phyloP scores from a whole-genome alignment of 176 grass and related monocot species.

The Typha latifolia region DNA sequence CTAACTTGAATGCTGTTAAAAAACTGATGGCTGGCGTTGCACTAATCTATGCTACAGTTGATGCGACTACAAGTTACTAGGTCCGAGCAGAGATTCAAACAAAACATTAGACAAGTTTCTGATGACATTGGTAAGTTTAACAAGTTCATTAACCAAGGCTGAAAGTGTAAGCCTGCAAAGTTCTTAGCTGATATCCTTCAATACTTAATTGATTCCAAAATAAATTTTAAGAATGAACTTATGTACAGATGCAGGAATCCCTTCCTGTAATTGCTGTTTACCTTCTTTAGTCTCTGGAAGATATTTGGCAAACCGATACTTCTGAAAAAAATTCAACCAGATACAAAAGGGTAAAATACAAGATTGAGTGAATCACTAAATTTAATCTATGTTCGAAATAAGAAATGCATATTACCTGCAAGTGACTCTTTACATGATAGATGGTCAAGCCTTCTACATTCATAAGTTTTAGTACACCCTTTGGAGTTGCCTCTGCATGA shows the following conservation, averaged over 20 bases:
- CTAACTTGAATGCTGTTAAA: not conserved
- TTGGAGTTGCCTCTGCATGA: slow-evolving; percentile 72
- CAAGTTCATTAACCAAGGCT: not conserved
- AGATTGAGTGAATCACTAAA: not conserved
- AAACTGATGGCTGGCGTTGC: not conserved
- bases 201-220: not conserved
- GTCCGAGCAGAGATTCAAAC: not conserved
- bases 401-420: slow-evolving; percentile 46
- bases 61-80: not conserved
- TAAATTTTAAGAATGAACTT: not conserved
- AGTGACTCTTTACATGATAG: slow-evolving; percentile 93
- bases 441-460: slow-evolving; percentile 78
- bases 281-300: slow-evolving; percentile 76
- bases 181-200: not conserved
- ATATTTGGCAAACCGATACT: slow-evolving; percentile 58
- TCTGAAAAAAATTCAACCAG: slow-evolving; percentile 36
- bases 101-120: not conserved
- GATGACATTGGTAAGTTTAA: not conserved
- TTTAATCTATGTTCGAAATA: not conserved
- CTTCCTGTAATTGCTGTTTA: slow-evolving; percentile 9
- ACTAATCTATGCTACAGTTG: not conserved
- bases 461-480: slow-evolving; percentile 85
- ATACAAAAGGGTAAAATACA: slow-evolving; percentile 2
- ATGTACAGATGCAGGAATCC: not conserved
- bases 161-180: not conserved